Percentiles rank a stretch among this genome's conserved stretches.
These are phyloP conservation scores for Zoysia pacifica DNA, from an alignment of 176 grass and related monocot genomes.

Conservation along the genomic window DNA sequence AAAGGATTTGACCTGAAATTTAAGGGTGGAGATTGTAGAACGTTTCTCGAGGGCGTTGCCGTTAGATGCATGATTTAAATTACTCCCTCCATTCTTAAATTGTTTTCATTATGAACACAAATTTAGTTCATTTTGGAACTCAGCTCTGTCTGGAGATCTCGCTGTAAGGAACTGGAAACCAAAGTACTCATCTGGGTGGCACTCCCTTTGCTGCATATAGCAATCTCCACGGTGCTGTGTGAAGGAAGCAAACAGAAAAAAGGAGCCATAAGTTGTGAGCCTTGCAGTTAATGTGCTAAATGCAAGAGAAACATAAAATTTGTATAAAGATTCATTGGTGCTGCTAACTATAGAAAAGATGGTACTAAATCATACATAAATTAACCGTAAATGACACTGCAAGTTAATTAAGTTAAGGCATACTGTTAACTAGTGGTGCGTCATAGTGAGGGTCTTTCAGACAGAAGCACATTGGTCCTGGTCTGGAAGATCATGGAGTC, in stretches of 20 bases:
- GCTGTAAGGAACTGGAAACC: slow-evolving; percentile 23
- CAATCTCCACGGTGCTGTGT: slow-evolving; percentile 56
- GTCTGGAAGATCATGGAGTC: slow-evolving; percentile 64
- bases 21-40: background rate
- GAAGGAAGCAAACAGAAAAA: slow-evolving; percentile 25
- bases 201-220: slow-evolving; percentile 76
- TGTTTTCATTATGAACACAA: too few species aligned
- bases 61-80: background rate
- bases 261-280: background rate
- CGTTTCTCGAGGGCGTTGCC: background rate
- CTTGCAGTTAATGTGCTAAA: slow-evolving; percentile 4
- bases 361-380: background rate
- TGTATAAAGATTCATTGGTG: background rate
- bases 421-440: background rate
- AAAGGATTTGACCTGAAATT: background rate
- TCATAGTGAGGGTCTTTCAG: slow-evolving; percentile 56
- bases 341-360: background rate
- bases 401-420: slow-evolving; percentile 1
- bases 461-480: slow-evolving; percentile 62
- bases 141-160: background rate
- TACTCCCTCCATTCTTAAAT: background rate
- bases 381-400: background rate
- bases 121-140: background rate
- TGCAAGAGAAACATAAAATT: background rate
- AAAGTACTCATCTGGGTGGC: background rate